phyloP scores from a whole-genome alignment of 768 basidiomycete genomes.

The Termitomyces sp. region DNA sequence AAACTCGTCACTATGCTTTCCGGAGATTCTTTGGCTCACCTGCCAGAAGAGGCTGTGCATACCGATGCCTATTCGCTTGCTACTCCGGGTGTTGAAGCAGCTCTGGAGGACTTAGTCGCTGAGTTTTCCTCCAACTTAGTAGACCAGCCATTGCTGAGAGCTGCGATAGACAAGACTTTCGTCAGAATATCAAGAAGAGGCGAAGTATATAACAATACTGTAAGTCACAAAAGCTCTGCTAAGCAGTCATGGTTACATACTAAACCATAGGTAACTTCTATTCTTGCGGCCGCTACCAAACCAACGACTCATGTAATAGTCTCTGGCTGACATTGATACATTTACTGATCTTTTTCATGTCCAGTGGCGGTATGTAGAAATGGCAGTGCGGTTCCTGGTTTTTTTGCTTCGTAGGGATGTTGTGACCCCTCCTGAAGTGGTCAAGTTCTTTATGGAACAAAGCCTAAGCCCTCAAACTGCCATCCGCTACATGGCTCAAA shows the following conservation, averaged over 20 bases:
- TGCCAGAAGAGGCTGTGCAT: slow-evolving; percentile 60
- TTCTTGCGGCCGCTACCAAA: slow-evolving; percentile 54
- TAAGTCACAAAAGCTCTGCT: slow-evolving; percentile 19
- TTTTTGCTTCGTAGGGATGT: slow-evolving; percentile 61
- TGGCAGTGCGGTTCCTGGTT: slow-evolving; percentile 55
- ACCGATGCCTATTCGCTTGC: slow-evolving; percentile 55
- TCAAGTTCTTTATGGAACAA: slow-evolving; percentile 60
- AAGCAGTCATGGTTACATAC: slow-evolving; percentile 7
- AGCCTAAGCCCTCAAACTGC: slow-evolving; percentile 66
- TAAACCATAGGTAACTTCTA: slow-evolving; percentile 42
- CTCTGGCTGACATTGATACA: slow-evolving; percentile 5
- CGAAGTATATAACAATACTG: slow-evolving; percentile 42
- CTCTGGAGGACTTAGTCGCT: slow-evolving; percentile 38
- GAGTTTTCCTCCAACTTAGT: slow-evolving; percentile 44
- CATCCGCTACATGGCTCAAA: slow-evolving; percentile 59
- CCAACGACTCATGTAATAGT: slow-evolving; percentile 66
- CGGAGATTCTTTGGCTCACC: slow-evolving; percentile 51
- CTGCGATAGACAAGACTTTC: slow-evolving; percentile 35
- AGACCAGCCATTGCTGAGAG: slow-evolving; percentile 34
- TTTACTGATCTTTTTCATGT: slow-evolving; percentile 7
- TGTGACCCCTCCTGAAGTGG: slow-evolving; percentile 44
- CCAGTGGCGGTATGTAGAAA: slow-evolving; percentile 81
- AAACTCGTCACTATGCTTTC: slow-evolving; percentile 60
- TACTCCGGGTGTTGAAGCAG: slow-evolving; percentile 38
- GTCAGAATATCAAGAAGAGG: slow-evolving; percentile 40